Evolutionary conservation across 495 filamentous ascomycete genomes (phyloP), one percentile per base, ranked within the genome.

Genomic region (Podospora comata): DNA sequence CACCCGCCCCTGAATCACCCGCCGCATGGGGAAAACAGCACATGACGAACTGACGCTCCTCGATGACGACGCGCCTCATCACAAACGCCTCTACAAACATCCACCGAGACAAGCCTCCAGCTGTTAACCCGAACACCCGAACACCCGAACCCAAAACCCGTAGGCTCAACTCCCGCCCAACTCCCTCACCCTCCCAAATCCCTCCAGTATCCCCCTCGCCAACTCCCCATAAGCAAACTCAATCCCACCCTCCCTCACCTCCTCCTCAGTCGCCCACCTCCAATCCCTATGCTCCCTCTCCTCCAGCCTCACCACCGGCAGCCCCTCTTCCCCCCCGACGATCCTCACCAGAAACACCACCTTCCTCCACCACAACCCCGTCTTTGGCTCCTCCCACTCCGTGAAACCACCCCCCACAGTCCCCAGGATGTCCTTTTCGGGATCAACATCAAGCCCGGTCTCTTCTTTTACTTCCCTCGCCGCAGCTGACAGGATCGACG

Each of bases 381-480:
- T 64, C 18, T 56, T 64, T 4, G 70, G 75, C 23, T 71, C 61
- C 0, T 72, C 71, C 13, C 66, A 65, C 1, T 65, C 54, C 7
- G 13, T 6, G 16, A 64, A 27, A 1, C 20, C 18, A 1, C 20
- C 18, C 7, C 6, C 32, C 34, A 58, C 55, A 7, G 18, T 13
- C 26, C 44, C 74, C 57, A 79, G 70, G 9, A 67, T 66, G 2
- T 48, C 39, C 18, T 68, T 63, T 18, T 83, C 72, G 26, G 64
- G 69, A 13, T 55, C 70, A 28, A 79, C 74, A 2, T 57, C 64
- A 20, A 87, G 68, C 13, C 80, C 84, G 1, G 82, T 79, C 71
- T 87, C 85, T 69, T 87, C 85, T 69, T 70, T 75, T n/a, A 87
- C 67, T 74, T 87, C 85, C 15, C 85, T 75, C 57, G 67, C 76